Conservation (phyloP, 202 grass and related monocot genomes). For the Carex arenaria region DNA sequence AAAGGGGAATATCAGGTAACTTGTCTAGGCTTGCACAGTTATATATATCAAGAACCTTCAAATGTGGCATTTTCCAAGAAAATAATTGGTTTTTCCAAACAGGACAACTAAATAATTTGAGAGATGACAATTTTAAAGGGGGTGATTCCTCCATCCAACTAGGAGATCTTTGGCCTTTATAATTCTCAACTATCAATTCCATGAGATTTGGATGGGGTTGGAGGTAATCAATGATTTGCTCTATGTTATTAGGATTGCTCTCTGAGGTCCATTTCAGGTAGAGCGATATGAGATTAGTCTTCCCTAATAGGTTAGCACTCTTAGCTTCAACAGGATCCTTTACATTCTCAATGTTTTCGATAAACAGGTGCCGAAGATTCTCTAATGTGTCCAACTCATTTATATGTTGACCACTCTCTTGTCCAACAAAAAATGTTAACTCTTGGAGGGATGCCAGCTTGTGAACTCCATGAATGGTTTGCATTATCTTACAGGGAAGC, state of each 20-base stretch:
- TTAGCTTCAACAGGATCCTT: too few relatives aligned
- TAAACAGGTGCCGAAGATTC: conserved; percentile 4
- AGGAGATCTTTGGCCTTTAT: conserved; percentile 34
- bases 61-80: conserved; percentile 27
- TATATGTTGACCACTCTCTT: conserved; percentile 16
- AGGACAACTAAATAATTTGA: conserved; percentile 26
- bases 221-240: too few relatives aligned
- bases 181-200: conserved; percentile 34
- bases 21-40: conserved; percentile 27
- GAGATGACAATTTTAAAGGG: conserved; percentile 7
- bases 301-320: too few relatives aligned
- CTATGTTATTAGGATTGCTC: too few relatives aligned
- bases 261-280: too few relatives aligned
- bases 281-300: too few relatives aligned
- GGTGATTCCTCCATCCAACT: conserved; percentile 21
- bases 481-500: conserved; percentile 19
- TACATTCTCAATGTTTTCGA: too few relatives aligned
- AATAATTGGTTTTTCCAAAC: conserved; percentile 24
- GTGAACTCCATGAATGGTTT: conserved; percentile 30
- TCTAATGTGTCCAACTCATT: conserved; percentile 34
- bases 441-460: conserved; percentile 37
- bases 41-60: conserved; percentile 24
- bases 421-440: conserved; percentile 32
- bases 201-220: conserved; percentile 10
- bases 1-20: conserved; percentile 26